Evolutionary conservation across 352 stramenopile species (phyloP), one percentile per base, ranked within the genome.

Genomic region (Elongisporangium prolatum): DNA sequence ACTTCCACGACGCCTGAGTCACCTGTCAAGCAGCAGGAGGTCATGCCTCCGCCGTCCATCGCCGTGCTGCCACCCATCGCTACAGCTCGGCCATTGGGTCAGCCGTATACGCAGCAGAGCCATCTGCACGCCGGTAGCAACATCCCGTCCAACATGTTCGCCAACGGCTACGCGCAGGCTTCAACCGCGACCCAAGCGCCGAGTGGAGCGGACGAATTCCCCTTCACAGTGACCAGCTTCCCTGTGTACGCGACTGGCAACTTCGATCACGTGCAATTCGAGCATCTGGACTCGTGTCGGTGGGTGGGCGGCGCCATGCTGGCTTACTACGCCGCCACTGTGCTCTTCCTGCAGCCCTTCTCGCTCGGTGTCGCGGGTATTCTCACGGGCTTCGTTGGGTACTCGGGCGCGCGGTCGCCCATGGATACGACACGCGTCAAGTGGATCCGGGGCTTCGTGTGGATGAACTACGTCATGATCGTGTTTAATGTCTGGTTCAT

Each of bases 271-370:
- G 54, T 71, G 61, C 72, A 68, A 38, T 89, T 90, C 51, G 62
- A 75, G 60, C 81, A 74, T 59, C 72, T 89, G 65, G 74, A 84
- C 65, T 75, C 74, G 52, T 87, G 74, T 16, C 74, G 80, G 14
- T 84, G 78, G 76, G 63, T 84, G 59, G 80, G 77, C 0, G 69
- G 65, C 48, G 66, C 77, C 54, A 82, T 91, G 70, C 69, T 91
- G 50, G 67, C 63, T 54, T 91, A 91, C 57, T 91, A 91, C 65
- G 54, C 76, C 14, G 68, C 54, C 21, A 89, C 82, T 40, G 83
- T 89, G 50, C 65, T 91, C 65, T 90, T 91, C 60, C 47, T 89
- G 49, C 82, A 91, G 63, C 82, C 82, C 24, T 87, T 90, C 54
- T 59, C 89, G 40, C 52, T 90, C n/a, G 77, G 77, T 21, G 68